Percentiles rank a stretch among this genome's conserved stretches.
phyloP scores from a whole-genome alignment of 768 basidiomycete genomes.

The Grammothele lineata region DNA sequence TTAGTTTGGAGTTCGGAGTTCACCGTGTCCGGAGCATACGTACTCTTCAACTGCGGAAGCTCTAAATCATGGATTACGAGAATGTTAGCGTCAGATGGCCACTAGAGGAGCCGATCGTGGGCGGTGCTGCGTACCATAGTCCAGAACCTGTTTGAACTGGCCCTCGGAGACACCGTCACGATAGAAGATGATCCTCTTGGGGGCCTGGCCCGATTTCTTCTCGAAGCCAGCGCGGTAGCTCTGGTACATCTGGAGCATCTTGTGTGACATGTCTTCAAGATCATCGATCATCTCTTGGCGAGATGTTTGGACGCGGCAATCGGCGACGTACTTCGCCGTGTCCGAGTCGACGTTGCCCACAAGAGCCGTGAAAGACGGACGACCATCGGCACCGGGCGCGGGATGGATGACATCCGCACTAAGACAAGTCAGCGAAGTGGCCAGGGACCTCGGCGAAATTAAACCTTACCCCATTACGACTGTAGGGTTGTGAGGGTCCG shows the following conservation, averaged over 20 bases:
- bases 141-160: conserved; percentile 45
- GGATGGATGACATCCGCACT: conserved; percentile 83
- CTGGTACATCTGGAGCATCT: conserved; percentile 54
- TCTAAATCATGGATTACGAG: conserved; percentile 15
- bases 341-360: conserved; percentile 78
- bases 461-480: conserved; percentile 61
- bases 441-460: not conserved
- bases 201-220: conserved; percentile 40
- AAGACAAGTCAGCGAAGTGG: not conserved
- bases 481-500: conserved; percentile 69
- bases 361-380: conserved; percentile 77
- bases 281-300: conserved; percentile 77
- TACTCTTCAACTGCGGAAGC: conserved; percentile 15
- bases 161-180: conserved; percentile 60
- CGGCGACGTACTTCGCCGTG: conserved; percentile 65
- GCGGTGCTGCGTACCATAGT: conserved; percentile 40
- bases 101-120: too few relatives aligned
- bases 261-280: conserved; percentile 54
- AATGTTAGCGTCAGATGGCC: too few relatives aligned
- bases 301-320: conserved; percentile 60
- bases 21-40: not conserved
- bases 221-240: conserved; percentile 52
- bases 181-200: conserved; percentile 73
- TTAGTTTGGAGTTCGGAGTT: too few relatives aligned
- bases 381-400: conserved; percentile 70